Percentiles rank a stretch among this genome's conserved stretches.
Evolutionary conservation across 192 early-diverging fungal genomes (phyloP).

Genomic region (Jimgerdemannia lactiflua): DNA sequence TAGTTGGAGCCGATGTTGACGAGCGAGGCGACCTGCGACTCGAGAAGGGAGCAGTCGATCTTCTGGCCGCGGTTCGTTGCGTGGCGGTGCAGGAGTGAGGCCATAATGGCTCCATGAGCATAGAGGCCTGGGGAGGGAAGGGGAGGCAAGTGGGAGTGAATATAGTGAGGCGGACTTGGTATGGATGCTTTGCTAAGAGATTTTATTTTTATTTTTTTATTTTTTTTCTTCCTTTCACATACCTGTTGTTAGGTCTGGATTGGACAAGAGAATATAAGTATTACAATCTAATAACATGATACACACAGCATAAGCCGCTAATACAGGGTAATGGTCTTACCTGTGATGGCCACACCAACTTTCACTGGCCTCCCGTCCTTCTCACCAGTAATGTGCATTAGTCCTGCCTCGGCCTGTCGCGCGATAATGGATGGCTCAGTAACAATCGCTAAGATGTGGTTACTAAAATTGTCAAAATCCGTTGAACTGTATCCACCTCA

Average conservation of each 20-base stretch:
- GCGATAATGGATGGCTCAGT: neutral
- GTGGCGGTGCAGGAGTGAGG: conserved; percentile 71
- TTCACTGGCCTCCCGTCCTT: conserved; percentile 82
- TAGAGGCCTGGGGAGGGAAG: conserved; percentile 61
- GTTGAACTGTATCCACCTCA: conserved; percentile 48
- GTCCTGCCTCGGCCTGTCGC: conserved; percentile 73
- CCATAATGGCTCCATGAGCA: conserved; percentile 88
- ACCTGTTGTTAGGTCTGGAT: conserved; percentile 59
- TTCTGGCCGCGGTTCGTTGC: conserved; percentile 74
- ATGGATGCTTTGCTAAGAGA: too few species aligned
- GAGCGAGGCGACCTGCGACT: conserved; percentile 82
- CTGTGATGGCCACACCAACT: conserved; percentile 96
- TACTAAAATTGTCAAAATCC: neutral
- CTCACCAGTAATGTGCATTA: conserved; percentile 98
- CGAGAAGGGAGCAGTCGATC: conserved; percentile 86
- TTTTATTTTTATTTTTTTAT: too few species aligned
- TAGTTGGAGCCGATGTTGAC: conserved; percentile 91
- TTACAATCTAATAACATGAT: neutral
- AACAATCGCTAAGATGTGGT: too few species aligned
- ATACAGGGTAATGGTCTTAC: conserved; percentile 38
- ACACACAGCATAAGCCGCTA: neutral
- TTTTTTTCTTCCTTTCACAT: neutral
- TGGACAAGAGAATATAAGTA: neutral
- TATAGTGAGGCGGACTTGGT: too few species aligned
- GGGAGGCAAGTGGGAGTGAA: too few species aligned